These are phyloP conservation scores for Globisporangium abappressorium DNA, from an alignment of 352 stramenopile genomes.

Conservation along the genomic window DNA sequence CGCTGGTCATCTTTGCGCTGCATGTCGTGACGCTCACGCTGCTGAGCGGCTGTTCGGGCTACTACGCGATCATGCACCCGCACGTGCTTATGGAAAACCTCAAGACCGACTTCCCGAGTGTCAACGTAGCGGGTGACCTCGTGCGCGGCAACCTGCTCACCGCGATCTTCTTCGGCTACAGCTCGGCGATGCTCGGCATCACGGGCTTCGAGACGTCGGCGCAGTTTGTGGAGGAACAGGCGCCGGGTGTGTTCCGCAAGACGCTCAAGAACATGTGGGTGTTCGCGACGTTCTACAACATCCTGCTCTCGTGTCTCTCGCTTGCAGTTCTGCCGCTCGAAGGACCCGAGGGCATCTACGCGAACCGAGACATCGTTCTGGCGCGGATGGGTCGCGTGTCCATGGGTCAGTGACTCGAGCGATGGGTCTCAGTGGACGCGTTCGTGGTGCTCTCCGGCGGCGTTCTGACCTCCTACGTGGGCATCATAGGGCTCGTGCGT, in stretches of 20 bases:
- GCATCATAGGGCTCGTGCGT: slow-evolving; percentile 82
- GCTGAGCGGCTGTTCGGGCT: slow-evolving; percentile 53
- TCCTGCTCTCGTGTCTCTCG: slow-evolving; percentile 77
- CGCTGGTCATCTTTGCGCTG: slow-evolving; percentile 79
- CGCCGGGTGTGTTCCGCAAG: slow-evolving; percentile 77
- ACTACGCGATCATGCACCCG: slow-evolving; percentile 62
- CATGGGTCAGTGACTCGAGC: slow-evolving; percentile 52
- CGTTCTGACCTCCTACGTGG: slow-evolving; percentile 88
- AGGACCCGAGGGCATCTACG: slow-evolving; percentile 52
- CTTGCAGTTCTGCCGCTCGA: slow-evolving; percentile 79
- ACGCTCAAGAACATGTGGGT: slow-evolving; percentile 85
- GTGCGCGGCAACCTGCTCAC: slow-evolving; percentile 45
- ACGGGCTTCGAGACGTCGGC: slow-evolving; percentile 90
- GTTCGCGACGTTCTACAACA: slow-evolving; percentile 86
- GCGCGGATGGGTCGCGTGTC: slow-evolving; percentile 63
- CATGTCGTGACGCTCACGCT: slow-evolving; percentile 81
- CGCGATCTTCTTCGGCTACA: slow-evolving; percentile 78
- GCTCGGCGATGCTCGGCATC: slow-evolving; percentile 87
- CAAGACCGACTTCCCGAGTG: slow-evolving; percentile 52
- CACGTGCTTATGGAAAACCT: slow-evolving; percentile 66
- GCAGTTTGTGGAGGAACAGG: slow-evolving; percentile 91
- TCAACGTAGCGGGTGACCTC: slow-evolving; percentile 41
- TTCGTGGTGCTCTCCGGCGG: slow-evolving; percentile 88
- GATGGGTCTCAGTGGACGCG: slow-evolving; percentile 82
- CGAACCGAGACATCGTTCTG: slow-evolving; percentile 68